A percentile compares a stretch with the other conserved stretches of the same genome.
phyloP scores from a whole-genome alignment of 2,329 filamentous ascomycete species.

The Talaromyces islandicus region DNA sequence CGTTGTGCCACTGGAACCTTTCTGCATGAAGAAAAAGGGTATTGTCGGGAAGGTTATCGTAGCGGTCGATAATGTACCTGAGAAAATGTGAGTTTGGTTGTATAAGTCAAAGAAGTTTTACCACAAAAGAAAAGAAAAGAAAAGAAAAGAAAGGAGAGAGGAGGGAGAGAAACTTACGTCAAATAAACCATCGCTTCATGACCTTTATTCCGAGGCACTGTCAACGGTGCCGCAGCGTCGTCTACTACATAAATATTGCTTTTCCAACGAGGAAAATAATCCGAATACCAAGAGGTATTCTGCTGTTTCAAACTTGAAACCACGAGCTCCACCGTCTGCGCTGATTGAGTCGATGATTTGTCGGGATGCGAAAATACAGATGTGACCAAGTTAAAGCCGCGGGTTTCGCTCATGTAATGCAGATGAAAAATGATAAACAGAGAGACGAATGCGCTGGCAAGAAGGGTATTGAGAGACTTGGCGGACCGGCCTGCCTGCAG shows the following conservation, averaged over 20 bases:
- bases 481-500: neutral
- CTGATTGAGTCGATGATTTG: neutral
- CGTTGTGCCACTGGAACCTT: conserved; percentile 46
- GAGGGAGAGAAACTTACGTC: conserved; percentile 38
- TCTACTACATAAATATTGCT: conserved; percentile 39
- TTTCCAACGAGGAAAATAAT: conserved; percentile 14
- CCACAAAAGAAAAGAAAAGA: no score
- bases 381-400: neutral
- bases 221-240: conserved; percentile 34
- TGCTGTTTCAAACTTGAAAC: conserved; percentile 5
- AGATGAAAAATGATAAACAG: conserved; percentile 4
- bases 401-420: neutral
- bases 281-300: conserved; percentile 6
- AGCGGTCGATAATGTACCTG: conserved; percentile 46
- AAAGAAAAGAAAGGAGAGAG: no score
- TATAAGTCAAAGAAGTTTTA: neutral
- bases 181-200: conserved; percentile 51
- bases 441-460: neutral
- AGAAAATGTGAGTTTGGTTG: neutral
- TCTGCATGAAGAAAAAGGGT: conserved; percentile 47
- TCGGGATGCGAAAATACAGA: neutral
- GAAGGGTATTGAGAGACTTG: neutral
- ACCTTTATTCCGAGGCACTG: conserved; percentile 46
- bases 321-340: conserved; percentile 4
- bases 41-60: conserved; percentile 45